Evolutionary conservation across 371 early-diverging fungal species (phyloP).

Genomic region (Mortierella sp.): DNA sequence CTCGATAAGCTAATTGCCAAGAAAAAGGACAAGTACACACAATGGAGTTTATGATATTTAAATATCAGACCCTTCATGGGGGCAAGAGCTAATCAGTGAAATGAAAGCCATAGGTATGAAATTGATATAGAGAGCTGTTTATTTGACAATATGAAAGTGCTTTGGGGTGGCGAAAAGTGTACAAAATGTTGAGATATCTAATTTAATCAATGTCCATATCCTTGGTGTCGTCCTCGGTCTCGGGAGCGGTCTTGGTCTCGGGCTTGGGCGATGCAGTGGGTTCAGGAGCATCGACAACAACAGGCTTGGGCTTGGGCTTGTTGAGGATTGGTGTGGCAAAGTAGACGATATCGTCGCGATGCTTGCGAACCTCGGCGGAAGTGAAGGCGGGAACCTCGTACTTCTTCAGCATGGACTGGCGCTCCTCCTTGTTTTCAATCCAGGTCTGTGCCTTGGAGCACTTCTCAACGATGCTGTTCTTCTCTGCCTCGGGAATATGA

Average conservation of each 20-base stretch:
- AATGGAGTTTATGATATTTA: too few relatives aligned
- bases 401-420: constrained; percentile 82
- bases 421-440: constrained; percentile 86
- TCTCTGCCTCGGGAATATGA: constrained; percentile 90
- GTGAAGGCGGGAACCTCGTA: constrained; percentile 80
- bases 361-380: constrained; percentile 79
- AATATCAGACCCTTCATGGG: too few relatives aligned
- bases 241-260: constrained; percentile 26
- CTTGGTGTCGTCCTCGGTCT: constrained; percentile 62
- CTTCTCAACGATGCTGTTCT: constrained; percentile 84
- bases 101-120: too few relatives aligned
- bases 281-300: constrained; percentile 38
- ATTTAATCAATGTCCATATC: constrained; percentile 81
- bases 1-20: too few relatives aligned
- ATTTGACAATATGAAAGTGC: neutral
- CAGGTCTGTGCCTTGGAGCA: constrained; percentile 85
- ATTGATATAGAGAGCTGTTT: neutral
- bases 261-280: constrained; percentile 15
- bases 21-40: too few relatives aligned
- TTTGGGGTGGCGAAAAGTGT: neutral
- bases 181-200: neutral
- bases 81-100: too few relatives aligned
- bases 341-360: constrained; percentile 73
- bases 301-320: constrained; percentile 88
- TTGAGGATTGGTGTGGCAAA: constrained; percentile 86